Evolutionary conservation across 2,329 filamentous ascomycete genomes (phyloP).

Genomic region (Mycocentrospora acerina): DNA sequence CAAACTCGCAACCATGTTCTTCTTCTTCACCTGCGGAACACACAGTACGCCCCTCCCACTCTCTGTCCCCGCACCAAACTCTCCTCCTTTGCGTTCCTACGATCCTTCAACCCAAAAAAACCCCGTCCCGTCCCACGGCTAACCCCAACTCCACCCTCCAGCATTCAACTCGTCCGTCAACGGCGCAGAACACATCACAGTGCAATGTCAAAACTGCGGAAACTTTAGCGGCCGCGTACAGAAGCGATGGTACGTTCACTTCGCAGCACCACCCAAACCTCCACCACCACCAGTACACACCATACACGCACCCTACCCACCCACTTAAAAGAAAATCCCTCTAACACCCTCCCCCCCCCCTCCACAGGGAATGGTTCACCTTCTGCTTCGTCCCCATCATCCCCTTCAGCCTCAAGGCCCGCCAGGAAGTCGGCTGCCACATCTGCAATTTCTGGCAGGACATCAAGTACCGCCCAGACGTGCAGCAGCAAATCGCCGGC

Average conservation of each 20-base stretch:
- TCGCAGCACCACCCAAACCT: neutral
- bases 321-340: neutral
- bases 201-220: slow-evolving; percentile 56
- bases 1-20: slow-evolving; percentile 40
- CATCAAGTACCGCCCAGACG: slow-evolving; percentile 46
- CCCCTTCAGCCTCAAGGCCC: slow-evolving; percentile 62
- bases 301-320: neutral
- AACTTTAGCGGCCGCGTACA: slow-evolving; percentile 49
- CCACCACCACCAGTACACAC: neutral
- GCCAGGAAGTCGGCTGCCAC: slow-evolving; percentile 68
- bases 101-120: too few relatives aligned
- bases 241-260: slow-evolving; percentile 46
- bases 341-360: slow-evolving; percentile 1
- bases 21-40: slow-evolving; percentile 54
- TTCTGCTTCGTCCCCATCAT: slow-evolving; percentile 77
- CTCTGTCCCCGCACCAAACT: neutral
- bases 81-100: too few relatives aligned
- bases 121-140: neutral
- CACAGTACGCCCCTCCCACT: slow-evolving; percentile 43
- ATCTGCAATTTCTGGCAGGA: slow-evolving; percentile 76
- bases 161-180: slow-evolving; percentile 49
- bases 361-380: slow-evolving; percentile 66
- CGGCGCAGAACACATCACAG: slow-evolving; percentile 53
- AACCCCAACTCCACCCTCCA: slow-evolving; percentile 17
- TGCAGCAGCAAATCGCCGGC: slow-evolving; percentile 33